A percentile compares a stretch with the other conserved stretches of the same genome.
Evolutionary conservation across 208 protist species (phyloP).

Genomic region (Trichomonas vaginalis): DNA sequence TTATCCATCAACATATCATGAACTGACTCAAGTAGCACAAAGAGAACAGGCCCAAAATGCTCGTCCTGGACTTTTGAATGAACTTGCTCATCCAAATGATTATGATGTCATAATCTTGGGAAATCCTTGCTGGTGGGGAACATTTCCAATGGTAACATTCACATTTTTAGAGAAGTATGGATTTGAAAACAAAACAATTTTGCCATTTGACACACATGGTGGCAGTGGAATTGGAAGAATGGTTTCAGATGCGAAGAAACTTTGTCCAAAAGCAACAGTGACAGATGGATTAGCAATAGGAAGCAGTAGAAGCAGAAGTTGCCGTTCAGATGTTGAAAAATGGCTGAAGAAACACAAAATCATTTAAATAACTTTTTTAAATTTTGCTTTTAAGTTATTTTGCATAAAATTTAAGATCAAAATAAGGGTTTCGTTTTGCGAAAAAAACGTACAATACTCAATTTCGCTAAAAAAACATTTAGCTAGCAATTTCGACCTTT

Average conservation of each 20-base stretch:
- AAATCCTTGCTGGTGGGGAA: neutral
- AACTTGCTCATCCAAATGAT: neutral
- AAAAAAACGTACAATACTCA: too few relatives aligned
- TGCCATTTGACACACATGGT: neutral
- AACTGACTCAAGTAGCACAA: neutral
- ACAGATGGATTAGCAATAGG: neutral
- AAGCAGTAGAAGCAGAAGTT: neutral
- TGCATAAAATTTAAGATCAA: too few relatives aligned
- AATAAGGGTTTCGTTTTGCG: too few relatives aligned
- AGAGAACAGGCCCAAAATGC: neutral
- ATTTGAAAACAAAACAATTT: neutral
- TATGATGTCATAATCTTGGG: neutral
- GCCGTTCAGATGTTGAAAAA: neutral
- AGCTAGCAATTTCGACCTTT: too few relatives aligned
- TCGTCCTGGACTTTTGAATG: neutral
- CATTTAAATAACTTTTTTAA: too few relatives aligned
- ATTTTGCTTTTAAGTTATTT: too few relatives aligned
- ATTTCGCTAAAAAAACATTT: too few relatives aligned
- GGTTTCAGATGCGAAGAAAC: neutral
- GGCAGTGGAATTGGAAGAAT: neutral
- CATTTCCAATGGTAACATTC: neutral
- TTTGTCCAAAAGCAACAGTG: neutral
- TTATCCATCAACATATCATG: neutral
- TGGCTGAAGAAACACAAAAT: neutral
- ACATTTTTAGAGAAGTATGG: neutral